Evolutionary conservation across 768 basidiomycete genomes (phyloP).

Genomic region (Galerina sulciceps): DNA sequence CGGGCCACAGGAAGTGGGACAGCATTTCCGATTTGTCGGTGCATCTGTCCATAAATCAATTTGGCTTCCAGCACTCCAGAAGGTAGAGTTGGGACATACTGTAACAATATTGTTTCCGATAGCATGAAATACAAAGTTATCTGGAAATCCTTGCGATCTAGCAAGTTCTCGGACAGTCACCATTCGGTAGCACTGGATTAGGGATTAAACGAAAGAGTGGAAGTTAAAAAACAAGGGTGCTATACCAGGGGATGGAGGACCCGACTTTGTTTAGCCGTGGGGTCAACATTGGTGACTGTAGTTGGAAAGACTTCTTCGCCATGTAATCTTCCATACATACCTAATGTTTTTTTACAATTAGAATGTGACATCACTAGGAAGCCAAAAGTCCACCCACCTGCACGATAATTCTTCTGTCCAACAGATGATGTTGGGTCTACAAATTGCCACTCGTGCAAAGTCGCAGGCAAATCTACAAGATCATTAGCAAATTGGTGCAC

Average conservation of each 20-base stretch:
- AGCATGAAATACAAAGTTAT: conserved; percentile 67
- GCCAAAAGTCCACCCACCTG: conserved; percentile 37
- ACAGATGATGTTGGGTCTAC: conserved; percentile 62
- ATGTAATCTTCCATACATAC: conserved; percentile 64
- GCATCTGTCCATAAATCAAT: conserved; percentile 53
- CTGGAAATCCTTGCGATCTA: conserved; percentile 82
- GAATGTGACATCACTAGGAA: not conserved
- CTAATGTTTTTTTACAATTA: conserved; percentile 18
- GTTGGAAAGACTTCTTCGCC: conserved; percentile 64
- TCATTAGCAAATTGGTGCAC: not conserved
- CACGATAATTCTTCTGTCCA: conserved; percentile 53
- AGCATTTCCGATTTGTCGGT: conserved; percentile 82
- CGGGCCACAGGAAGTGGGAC: conserved; percentile 68
- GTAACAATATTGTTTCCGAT: conserved; percentile 57
- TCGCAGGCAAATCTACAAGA: conserved; percentile 42
- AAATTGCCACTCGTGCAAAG: conserved; percentile 63
- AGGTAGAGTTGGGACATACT: conserved; percentile 50
- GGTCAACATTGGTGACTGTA: conserved; percentile 78
- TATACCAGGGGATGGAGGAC: conserved; percentile 72
- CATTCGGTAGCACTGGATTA: conserved; percentile 64
- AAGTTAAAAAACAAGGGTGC: not conserved
- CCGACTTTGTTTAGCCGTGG: conserved; percentile 75
- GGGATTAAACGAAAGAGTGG: not conserved
- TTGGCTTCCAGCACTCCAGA: not conserved
- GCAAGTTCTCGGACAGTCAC: conserved; percentile 79